These are phyloP conservation scores for Cardamine resedifolia DNA, from an alignment of 345 rosid genomes.

Conservation along the genomic window DNA sequence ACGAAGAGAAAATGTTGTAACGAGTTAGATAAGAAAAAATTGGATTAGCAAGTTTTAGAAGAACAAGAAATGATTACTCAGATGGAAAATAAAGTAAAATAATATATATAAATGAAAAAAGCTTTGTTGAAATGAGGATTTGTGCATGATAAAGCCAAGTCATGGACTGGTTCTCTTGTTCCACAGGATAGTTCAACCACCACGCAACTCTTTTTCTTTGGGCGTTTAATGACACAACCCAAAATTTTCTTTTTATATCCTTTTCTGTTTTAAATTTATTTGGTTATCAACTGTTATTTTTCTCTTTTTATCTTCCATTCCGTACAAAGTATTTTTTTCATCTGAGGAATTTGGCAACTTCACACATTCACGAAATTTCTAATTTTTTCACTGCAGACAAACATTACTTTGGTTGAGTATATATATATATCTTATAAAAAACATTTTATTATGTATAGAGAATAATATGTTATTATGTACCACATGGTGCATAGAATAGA, in stretches of 20 bases:
- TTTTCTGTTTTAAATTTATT: slow-evolving; percentile 16
- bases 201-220: slow-evolving; percentile 57
- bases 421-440: background rate
- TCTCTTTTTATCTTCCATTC: slow-evolving; percentile 8
- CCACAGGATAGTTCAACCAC: slow-evolving; percentile 73
- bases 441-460: background rate
- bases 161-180: slow-evolving; percentile 27
- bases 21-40: slow-evolving; percentile 35
- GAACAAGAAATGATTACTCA: slow-evolving; percentile 30
- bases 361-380: background rate
- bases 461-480: slow-evolving; percentile 16
- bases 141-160: slow-evolving; percentile 32
- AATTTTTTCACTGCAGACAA: slow-evolving; percentile 6
- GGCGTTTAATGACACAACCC: slow-evolving; percentile 59
- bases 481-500: background rate
- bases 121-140: slow-evolving; percentile 17
- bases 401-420: background rate
- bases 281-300: slow-evolving; percentile 22
- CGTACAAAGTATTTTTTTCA: background rate
- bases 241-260: slow-evolving; percentile 32
- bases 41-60: slow-evolving; percentile 19
- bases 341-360: background rate
- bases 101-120: slow-evolving; percentile 9
- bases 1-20: background rate
- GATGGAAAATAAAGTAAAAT: slow-evolving; percentile 7